These are phyloP conservation scores for Paramyrothecium roridum DNA, from an alignment of 2,329 filamentous ascomycete genomes.

Conservation along the genomic window DNA sequence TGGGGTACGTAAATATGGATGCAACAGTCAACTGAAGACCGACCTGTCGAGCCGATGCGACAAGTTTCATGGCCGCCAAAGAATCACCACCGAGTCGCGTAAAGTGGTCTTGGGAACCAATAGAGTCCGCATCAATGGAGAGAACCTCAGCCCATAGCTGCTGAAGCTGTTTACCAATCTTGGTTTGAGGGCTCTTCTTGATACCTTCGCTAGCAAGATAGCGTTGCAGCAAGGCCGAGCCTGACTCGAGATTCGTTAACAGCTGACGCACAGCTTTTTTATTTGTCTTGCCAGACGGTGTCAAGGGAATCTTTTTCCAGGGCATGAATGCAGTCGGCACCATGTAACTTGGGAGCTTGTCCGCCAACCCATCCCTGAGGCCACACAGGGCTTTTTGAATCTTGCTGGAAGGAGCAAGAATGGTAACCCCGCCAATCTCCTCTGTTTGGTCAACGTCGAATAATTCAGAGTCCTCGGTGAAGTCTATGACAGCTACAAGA, in stretches of 20 bases:
- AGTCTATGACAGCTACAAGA: not conserved
- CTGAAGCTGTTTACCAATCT: constrained; percentile 1
- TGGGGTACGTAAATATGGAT: not conserved
- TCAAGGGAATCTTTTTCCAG: not conserved
- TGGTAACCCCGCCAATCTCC: not conserved
- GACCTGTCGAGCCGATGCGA: constrained; percentile 21
- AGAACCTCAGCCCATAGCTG: constrained; percentile 7
- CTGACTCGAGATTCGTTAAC: not conserved
- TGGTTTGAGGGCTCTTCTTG: not conserved
- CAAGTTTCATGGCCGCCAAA: constrained; percentile 38
- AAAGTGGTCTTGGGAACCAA: constrained; percentile 38
- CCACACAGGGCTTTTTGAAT: not conserved
- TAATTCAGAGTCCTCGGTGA: not conserved
- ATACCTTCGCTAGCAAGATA: not conserved
- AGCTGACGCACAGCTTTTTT: not conserved
- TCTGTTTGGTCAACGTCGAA: not conserved
- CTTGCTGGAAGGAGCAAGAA: not conserved
- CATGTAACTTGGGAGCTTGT: not conserved
- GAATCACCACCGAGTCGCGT: constrained; percentile 44
- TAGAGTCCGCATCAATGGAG: constrained; percentile 6
- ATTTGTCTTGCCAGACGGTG: not conserved
- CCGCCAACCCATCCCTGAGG: not conserved
- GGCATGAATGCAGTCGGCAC: not conserved
- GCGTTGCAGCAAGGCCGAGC: not conserved
- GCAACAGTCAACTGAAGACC: not conserved